phyloP scores from a whole-genome alignment of 2,329 filamentous ascomycete genomes.

The Colletotrichum gloeosporioides region DNA sequence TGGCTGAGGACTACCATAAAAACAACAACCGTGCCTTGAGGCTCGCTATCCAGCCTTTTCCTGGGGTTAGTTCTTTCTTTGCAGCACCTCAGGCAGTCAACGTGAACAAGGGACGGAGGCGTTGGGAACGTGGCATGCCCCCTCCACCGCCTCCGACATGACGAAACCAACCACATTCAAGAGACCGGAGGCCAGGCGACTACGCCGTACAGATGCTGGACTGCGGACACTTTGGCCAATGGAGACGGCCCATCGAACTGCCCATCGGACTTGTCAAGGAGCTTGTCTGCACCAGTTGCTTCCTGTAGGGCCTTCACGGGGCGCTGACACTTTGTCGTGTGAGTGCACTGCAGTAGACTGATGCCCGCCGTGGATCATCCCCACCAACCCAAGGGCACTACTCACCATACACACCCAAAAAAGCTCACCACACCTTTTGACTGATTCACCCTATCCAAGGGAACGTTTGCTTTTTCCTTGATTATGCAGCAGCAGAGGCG shows the following conservation, averaged over 20 bases:
- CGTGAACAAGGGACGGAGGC: background rate
- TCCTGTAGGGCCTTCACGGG: background rate
- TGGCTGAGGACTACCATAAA: background rate
- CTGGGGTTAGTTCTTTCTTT: background rate
- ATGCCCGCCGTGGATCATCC: background rate
- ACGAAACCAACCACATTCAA: background rate
- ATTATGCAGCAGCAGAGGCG: background rate
- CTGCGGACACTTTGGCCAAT: background rate
- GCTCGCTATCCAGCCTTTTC: background rate
- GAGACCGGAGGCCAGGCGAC: background rate
- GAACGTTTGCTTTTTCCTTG: background rate
- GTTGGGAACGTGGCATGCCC: background rate
- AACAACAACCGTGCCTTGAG: background rate
- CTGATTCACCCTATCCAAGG: background rate
- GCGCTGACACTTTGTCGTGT: background rate
- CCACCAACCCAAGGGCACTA: background rate
- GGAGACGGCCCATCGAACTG: background rate
- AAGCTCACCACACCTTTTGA: background rate
- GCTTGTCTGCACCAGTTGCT: background rate
- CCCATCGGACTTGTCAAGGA: background rate
- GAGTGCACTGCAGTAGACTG: background rate
- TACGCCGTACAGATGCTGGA: background rate
- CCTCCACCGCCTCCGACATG: background rate
- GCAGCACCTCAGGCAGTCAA: background rate
- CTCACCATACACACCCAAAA: background rate